These are phyloP conservation scores for Pestalotiopsis sp. DNA, from an alignment of 2,329 filamentous ascomycete species.

Conservation along the genomic window DNA sequence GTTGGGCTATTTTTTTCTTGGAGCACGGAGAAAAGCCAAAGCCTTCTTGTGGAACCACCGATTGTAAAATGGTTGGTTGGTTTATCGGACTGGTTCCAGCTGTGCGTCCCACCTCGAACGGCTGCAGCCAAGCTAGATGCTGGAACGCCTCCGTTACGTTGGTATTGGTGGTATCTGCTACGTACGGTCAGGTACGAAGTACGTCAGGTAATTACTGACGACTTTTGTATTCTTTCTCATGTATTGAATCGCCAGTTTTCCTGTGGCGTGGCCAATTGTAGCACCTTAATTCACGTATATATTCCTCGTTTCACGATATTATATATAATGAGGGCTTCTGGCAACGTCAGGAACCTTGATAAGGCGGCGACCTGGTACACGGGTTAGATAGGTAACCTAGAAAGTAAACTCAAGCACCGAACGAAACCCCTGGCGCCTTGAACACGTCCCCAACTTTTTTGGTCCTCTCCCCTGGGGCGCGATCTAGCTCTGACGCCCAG, in stretches of 20 bases:
- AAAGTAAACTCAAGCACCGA: background rate
- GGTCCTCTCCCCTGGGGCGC: background rate
- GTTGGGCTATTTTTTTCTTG: background rate
- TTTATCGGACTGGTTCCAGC: background rate
- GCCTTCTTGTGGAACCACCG: background rate
- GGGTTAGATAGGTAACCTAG: background rate
- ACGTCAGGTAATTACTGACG: too few species aligned
- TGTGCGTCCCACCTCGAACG: conserved; percentile 1
- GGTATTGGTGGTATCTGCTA: too few species aligned
- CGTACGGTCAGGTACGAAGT: too few species aligned
- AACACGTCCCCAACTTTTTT: conserved; percentile 9
- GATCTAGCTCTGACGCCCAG: background rate
- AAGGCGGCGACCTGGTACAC: background rate
- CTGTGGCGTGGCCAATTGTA: too few species aligned
- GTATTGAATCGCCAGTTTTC: too few species aligned
- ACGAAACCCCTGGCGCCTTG: conserved; percentile 5
- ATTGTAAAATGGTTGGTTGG: background rate
- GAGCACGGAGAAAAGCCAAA: background rate
- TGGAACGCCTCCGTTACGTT: too few species aligned
- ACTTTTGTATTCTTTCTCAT: too few species aligned
- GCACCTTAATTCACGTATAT: too few species aligned
- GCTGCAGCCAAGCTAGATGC: background rate
- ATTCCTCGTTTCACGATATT: background rate
- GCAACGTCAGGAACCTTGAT: background rate
- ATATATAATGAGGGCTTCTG: background rate